Percentiles rank a stretch among this genome's conserved stretches.
phyloP scores from a whole-genome alignment of 2,329 filamentous ascomycete genomes.

The Aspergillus niger region DNA sequence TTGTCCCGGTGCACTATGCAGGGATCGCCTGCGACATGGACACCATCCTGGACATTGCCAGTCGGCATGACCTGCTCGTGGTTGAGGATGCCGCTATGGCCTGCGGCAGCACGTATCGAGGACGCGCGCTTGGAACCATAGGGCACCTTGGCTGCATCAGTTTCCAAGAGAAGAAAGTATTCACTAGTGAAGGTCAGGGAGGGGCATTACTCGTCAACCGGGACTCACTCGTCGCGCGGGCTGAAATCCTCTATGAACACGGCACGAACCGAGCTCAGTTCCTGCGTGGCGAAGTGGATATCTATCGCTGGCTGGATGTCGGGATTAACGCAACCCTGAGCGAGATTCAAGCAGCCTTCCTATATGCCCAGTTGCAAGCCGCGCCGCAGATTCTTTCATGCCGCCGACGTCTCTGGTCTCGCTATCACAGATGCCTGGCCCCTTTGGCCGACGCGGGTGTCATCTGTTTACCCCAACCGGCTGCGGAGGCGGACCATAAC shows the following conservation, averaged over 20 bases:
- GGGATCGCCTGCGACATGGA: conserved; percentile 21
- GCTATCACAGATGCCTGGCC: conserved; percentile 5
- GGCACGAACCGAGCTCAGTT: conserved; percentile 15
- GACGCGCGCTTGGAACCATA: conserved; percentile 18
- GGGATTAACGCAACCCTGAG: conserved; percentile 12
- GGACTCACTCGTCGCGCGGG: conserved; percentile 5
- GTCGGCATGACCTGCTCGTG: conserved; percentile 10
- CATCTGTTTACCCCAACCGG: background rate
- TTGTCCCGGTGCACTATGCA: conserved; percentile 21
- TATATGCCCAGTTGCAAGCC: conserved; percentile 16
- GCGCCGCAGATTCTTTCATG: conserved; percentile 8
- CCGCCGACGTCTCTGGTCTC: conserved; percentile 11
- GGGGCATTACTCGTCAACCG: conserved; percentile 20
- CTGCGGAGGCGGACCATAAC: conserved; percentile 1
- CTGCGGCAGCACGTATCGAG: conserved; percentile 14
- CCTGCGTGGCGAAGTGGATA: conserved; percentile 14
- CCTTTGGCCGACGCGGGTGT: background rate
- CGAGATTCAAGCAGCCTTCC: conserved; percentile 19
- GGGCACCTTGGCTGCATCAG: conserved; percentile 20
- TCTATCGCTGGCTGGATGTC: conserved; percentile 16
- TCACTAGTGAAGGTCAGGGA: conserved; percentile 19
- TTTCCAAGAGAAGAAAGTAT: conserved; percentile 22
- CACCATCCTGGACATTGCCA: conserved; percentile 11
- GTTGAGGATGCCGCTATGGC: conserved; percentile 21
- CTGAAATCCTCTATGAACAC: conserved; percentile 13